Base-by-base conservation (phyloP, 257 asterid species). In the Solanum chaucha region DNA sequence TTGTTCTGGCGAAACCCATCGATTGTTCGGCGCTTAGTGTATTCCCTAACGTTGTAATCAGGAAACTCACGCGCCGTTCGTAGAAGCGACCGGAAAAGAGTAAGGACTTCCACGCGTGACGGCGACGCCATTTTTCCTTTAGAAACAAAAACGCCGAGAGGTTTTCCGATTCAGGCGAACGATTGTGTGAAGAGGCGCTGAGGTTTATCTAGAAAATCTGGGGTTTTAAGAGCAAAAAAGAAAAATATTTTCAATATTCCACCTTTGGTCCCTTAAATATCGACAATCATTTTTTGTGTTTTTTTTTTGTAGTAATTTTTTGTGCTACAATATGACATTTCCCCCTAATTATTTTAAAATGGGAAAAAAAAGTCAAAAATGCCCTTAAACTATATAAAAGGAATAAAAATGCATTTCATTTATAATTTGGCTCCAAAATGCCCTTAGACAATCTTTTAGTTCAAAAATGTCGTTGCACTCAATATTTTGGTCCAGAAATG, bases 21-120 rank as follows among this genome's bases (percentile, higher is more conserved):
- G 74, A 92, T 36, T 35, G 96, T 86, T 88, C 99, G 98, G 88
- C 99, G 96, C 91, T 93, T 97, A 11, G 93, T 89, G 92, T 97
- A 97, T 89, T 97, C 99, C 88, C 98, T 87, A 4, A 95, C 86
- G 90, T 97, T 97, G 94, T 95, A 97, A 94, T 97, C 99, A 2
- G 94, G 67, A 81, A 94, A 94, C 11, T 82, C 88, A 86, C 98
- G 96, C 71, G 98, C 97, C 87, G 97, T 92, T 84, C 95, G 92
- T 38, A 97, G 89, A 9, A 97, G 87, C 8, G 99, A 94, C 78
- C 98, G 95, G 90, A 91, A 93, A 67, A 97, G 96, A 7, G 93
- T 87, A 17, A 95, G 94, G 32, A 95, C 96, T 89, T 97, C 93
- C 68, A 85, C 51, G 85, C 97, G 95, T 41, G 94, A 67, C 77